phyloP scores from a whole-genome alignment of 345 rosid genomes.

The Hibiscus syriacus region DNA sequence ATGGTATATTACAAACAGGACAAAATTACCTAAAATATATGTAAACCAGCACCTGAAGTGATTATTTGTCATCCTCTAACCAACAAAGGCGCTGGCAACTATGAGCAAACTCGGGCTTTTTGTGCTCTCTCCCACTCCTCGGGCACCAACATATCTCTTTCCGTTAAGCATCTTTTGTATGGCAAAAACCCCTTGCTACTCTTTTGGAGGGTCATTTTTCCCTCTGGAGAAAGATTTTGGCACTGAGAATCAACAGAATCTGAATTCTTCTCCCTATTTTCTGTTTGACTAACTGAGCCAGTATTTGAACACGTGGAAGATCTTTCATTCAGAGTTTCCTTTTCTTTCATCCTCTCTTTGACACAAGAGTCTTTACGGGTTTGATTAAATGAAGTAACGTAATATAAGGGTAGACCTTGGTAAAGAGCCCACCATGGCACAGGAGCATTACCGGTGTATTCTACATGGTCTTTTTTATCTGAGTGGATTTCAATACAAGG shows the following conservation, averaged over 20 bases:
- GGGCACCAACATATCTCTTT: slow-evolving; percentile 31
- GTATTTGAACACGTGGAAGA: slow-evolving; percentile 34
- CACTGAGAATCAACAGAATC: slow-evolving; percentile 30
- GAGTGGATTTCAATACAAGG: slow-evolving; percentile 11
- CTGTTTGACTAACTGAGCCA: slow-evolving; percentile 29
- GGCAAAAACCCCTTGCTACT: slow-evolving; percentile 45
- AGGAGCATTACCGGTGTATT: slow-evolving; percentile 9
- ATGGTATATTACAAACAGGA: neutral
- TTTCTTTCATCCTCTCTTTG: slow-evolving; percentile 15
- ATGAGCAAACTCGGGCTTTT: slow-evolving; percentile 47
- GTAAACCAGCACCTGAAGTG: neutral
- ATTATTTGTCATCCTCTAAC: neutral
- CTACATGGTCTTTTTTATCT: slow-evolving; percentile 9
- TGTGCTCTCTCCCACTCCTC: slow-evolving; percentile 34
- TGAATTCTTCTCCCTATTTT: slow-evolving; percentile 24
- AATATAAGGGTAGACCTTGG: slow-evolving; percentile 18
- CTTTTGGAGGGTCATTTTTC: slow-evolving; percentile 7
- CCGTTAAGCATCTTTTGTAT: slow-evolving; percentile 64
- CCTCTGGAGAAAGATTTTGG: slow-evolving; percentile 9
- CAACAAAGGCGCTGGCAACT: neutral
- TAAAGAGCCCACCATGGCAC: slow-evolving; percentile 14
- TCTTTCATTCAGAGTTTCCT: slow-evolving; percentile 29
- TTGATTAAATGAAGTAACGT: slow-evolving; percentile 13
- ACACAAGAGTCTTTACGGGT: neutral
- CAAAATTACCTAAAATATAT: neutral